Conservation (phyloP, 1,284 basidiomycete species). For the Sporisorium graminicola region DNA sequence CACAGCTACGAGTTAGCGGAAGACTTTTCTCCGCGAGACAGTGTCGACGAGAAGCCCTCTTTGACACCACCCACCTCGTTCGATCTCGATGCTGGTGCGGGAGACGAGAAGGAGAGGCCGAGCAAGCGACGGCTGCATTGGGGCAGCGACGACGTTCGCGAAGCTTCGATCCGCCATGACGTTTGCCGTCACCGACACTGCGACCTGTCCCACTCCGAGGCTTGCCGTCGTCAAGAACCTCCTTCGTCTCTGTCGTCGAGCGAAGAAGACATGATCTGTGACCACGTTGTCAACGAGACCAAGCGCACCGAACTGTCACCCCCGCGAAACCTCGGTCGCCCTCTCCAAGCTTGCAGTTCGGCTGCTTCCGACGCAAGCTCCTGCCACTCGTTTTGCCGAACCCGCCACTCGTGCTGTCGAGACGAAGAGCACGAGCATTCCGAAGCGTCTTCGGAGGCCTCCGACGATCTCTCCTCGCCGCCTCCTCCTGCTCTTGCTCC, state of each 20-base stretch:
- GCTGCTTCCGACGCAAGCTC: not conserved
- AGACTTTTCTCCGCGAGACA: not conserved
- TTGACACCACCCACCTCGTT: constrained; percentile 10
- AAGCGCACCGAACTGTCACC: not conserved
- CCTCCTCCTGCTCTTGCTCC: constrained; percentile 9
- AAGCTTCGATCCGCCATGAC: constrained; percentile 18
- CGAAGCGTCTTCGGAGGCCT: constrained; percentile 22
- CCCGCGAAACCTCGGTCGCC: not conserved
- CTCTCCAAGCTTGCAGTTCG: not conserved
- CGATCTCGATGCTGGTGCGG: not conserved
- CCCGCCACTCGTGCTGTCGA: constrained; percentile 36
- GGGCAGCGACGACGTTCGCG: constrained; percentile 51
- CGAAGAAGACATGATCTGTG: not conserved
- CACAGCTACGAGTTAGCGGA: constrained; percentile 12
- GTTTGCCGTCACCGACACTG: constrained; percentile 13
- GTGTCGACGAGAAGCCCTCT: not conserved
- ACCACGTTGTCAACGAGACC: not conserved
- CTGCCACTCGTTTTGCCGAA: constrained; percentile 27
- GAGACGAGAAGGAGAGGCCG: constrained; percentile 7
- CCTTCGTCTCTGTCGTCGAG: not conserved
- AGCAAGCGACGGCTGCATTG: constrained; percentile 47
- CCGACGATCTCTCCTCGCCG: constrained; percentile 24
- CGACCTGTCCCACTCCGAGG: not conserved
- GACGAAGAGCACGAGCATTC: constrained; percentile 23
- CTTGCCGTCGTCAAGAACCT: not conserved